Base-by-base conservation (phyloP, 192 early-diverging fungal species). In the Chytriomyces hyalinus region DNA sequence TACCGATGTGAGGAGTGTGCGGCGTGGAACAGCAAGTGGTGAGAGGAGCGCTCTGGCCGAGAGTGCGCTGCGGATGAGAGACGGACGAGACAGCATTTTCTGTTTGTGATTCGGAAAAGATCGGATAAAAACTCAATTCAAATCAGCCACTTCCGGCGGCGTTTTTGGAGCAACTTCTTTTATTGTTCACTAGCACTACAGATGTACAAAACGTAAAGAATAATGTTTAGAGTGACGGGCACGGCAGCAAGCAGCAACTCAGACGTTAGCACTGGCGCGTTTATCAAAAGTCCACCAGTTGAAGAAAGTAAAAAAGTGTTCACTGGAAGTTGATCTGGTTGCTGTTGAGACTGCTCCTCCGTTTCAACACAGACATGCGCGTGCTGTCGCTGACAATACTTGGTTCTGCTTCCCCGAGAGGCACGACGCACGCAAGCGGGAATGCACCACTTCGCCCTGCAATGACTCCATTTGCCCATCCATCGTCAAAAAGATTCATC, bases 351-450 rank as follows among this genome's bases (percentile, higher is more conserved):
- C 72, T 74, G 61, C 72, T 74, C 47, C 72, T 74, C 43, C 72
- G 57, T 26, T 64, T 64, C 28, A 63, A 46, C 17, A 74, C 60
- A 10, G 67, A 69, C 13, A 49, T n/a, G 13, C 67, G 28, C 64
- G 64, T 43, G 3, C 17, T 15, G n/a, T 53, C 57, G 28, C 15
- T 53, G 9, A 43, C 28, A 17, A 24, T 51, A 44, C 51, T 57
- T 4, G 70, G 51, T 36, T 44, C 49, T 17, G 48, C 51, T 36
- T 46, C n/a, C 5, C 47, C 72, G 15, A 74, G 24, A 7, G 72
- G 72, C 9, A 61, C 72, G 24, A 74, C 72, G 28, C 72, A 74
- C 22, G 72, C 72, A n/a, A 74, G 72, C 22, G 72, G 72, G 72
- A 74, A 74, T 11, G 72, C 72, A 3, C 72, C 72, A 6, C 61